Evolutionary conservation across 2,329 filamentous ascomycete species (phyloP), one percentile per base, ranked within the genome.

Genomic region (Diplodia intermedia): DNA sequence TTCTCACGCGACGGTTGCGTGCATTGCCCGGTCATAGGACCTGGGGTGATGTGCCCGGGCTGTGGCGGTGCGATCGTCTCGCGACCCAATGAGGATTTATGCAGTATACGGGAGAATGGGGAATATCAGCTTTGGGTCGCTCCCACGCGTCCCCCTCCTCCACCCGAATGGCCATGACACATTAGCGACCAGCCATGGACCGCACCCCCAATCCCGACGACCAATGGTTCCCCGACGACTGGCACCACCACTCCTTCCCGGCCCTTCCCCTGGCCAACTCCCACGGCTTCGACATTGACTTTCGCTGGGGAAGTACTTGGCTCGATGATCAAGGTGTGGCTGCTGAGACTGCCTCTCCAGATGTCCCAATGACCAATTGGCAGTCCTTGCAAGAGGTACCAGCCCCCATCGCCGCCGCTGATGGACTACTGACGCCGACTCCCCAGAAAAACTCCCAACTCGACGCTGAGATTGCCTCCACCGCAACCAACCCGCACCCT

Each of bases 211-310:
- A 26, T n/a, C 43, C 43, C 43, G 43, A 47, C 43, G 43, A 47
- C 43, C 43, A 47, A 20, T 47, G 43, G 43, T 47, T 47, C 43
- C n/a, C 43, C 43, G n/a, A 47, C 8, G 43, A 47, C 43, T 47
- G 43, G 43, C 43, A 47, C 18, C 43, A 47, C 43, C 0, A 6
- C 40, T 2, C 40, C 18, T 47, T 47, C 40, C 43, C 43, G 6
- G 7, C 7, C 18, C 43, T 47, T 47, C 43, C 43, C 43, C 43
- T 47, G 43, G 8, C 43, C 43, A 47, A 47, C 43, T 9, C 43
- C 43, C 43, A 47, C n/a, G 43, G 43, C 43, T 47, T 47, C 43
- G 43, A 47, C 43, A 47, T 47, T 47, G 43, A 47, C 43, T 47
- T 47, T 47, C 43, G 43, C 43, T 47, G 43, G 43, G 43, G 43